phyloP scores from a whole-genome alignment of 345 rosid species.

The Populus alba region DNA sequence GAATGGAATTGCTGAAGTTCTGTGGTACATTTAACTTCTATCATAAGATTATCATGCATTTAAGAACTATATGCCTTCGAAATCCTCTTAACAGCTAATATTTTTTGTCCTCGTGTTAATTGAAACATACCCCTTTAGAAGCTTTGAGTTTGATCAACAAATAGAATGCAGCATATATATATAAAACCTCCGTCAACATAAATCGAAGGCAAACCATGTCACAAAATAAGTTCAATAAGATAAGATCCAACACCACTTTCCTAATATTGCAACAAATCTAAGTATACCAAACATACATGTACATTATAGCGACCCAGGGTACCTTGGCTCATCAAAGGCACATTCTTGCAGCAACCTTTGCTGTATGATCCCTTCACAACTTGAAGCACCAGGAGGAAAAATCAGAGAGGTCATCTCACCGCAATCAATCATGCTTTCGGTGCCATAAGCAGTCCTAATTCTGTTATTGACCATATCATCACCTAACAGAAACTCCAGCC shows the following conservation, averaged over 20 bases:
- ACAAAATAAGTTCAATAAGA: conserved; percentile 30
- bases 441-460: conserved; percentile 5
- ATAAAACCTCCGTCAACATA: conserved; percentile 5
- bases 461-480: conserved; percentile 24
- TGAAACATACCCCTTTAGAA: no score
- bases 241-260: conserved; percentile 19
- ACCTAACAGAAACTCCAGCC: conserved; percentile 43
- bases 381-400: conserved; percentile 24
- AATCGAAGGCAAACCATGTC: conserved; percentile 2
- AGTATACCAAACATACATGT: neutral
- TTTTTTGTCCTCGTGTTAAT: no score
- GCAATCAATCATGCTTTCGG: conserved; percentile 8
- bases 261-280: conserved; percentile 11
- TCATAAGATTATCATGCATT: no score
- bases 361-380: conserved; percentile 22
- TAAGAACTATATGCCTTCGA: no score
- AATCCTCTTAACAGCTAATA: no score
- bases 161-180: neutral
- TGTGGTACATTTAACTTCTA: no score
- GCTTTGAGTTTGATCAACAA: neutral
- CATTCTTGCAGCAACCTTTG: conserved; percentile 28
- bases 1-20: no score
- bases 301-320: conserved; percentile 19
- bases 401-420: conserved; percentile 26
- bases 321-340: conserved; percentile 30